Evolutionary conservation across 345 rosid genomes (phyloP).

Genomic region (Sapria himalayana): DNA sequence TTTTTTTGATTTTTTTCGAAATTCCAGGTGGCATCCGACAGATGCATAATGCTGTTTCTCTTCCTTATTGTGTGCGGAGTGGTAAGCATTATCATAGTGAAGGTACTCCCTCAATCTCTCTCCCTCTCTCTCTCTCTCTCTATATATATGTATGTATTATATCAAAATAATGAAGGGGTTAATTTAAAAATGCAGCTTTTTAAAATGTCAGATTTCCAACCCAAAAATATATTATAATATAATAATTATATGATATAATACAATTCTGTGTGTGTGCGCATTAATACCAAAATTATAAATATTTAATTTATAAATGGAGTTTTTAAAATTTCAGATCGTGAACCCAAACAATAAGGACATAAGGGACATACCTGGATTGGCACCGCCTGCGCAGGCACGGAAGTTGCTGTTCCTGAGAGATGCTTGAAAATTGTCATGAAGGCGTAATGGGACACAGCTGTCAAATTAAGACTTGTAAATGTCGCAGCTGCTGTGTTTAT

Average conservation of each 20-base stretch:
- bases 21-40: slow-evolving; percentile 91
- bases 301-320: slow-evolving; percentile 3
- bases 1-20: slow-evolving; percentile 1
- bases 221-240: too few relatives aligned
- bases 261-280: too few relatives aligned
- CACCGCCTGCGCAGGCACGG: slow-evolving; percentile 90
- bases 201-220: too few relatives aligned
- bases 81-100: slow-evolving; percentile 77
- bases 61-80: slow-evolving; percentile 88
- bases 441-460: too few relatives aligned
- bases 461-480: too few relatives aligned
- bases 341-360: slow-evolving; percentile 75
- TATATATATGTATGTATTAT: too few relatives aligned
- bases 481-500: too few relatives aligned
- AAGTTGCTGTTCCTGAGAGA: slow-evolving; percentile 43
- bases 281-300: too few relatives aligned
- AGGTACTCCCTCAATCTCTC: slow-evolving; percentile 35
- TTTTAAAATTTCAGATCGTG: slow-evolving; percentile 41
- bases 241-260: too few relatives aligned
- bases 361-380: slow-evolving; percentile 94
- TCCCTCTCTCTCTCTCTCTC: background rate
- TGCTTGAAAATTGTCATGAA: too few relatives aligned
- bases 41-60: slow-evolving; percentile 86
- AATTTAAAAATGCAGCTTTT: too few relatives aligned
- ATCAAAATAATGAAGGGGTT: too few relatives aligned